These are phyloP conservation scores for Calonectria pseudoturangicola DNA, from an alignment of 2,329 filamentous ascomycete species.

Conservation along the genomic window DNA sequence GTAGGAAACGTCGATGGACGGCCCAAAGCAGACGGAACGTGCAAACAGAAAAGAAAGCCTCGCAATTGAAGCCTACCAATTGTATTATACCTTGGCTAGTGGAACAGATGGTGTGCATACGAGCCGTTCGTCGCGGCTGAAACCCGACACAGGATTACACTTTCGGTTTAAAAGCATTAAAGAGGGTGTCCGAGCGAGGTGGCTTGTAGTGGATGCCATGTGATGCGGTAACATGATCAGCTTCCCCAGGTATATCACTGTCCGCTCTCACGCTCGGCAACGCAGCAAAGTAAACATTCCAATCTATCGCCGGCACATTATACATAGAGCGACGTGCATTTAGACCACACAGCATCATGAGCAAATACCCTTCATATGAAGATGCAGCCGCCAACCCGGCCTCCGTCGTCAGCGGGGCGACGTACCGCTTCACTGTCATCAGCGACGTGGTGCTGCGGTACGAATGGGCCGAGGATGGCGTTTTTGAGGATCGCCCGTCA, in stretches of 20 bases:
- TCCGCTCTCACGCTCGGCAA: not conserved
- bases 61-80: not conserved
- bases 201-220: slow-evolving; percentile 25
- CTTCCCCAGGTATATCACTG: slow-evolving; percentile 12
- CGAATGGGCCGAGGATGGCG: slow-evolving; percentile 76
- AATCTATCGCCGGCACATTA: not conserved
- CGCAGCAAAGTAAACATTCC: not conserved
- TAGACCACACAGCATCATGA: slow-evolving; percentile 37
- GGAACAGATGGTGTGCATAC: not conserved
- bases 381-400: slow-evolving; percentile 46
- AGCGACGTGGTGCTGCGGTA: slow-evolving; percentile 74
- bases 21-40: not conserved
- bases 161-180: slow-evolving; percentile 23
- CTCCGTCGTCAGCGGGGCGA: slow-evolving; percentile 45
- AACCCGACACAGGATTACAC: slow-evolving; percentile 22
- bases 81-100: not conserved
- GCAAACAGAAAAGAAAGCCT: not conserved
- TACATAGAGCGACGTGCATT: slow-evolving; percentile 9
- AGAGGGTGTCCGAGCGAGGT: slow-evolving; percentile 25
- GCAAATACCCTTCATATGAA: slow-evolving; percentile 45
- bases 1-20: slow-evolving; percentile 9
- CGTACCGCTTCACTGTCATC: slow-evolving; percentile 77
- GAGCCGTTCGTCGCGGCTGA: not conserved
- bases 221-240: slow-evolving; percentile 24
- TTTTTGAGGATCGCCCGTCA: slow-evolving; percentile 78